Evolutionary conservation across 1,284 basidiomycete species (phyloP).

Genomic region (Rhodotorula mucilaginosa): DNA sequence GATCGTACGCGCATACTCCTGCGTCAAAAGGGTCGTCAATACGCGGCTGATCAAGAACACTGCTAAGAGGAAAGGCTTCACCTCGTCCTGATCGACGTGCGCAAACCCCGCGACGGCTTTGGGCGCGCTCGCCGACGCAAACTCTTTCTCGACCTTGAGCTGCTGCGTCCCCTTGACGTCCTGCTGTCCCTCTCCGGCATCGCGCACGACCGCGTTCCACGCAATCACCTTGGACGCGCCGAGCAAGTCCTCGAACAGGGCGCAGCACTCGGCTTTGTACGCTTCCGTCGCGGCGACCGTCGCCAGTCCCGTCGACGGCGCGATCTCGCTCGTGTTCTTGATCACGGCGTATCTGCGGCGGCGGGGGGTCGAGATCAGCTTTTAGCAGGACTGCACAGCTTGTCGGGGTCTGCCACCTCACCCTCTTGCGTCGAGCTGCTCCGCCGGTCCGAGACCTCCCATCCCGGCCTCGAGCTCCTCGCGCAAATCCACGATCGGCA

Average conservation of each 20-base stretch:
- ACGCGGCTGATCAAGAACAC: too few relatives aligned
- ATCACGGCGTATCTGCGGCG: conserved; percentile 38
- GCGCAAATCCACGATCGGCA: conserved; percentile 43
- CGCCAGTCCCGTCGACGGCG: conserved; percentile 26
- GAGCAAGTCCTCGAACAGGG: conserved; percentile 37
- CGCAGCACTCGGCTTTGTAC: conserved; percentile 43
- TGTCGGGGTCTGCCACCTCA: not conserved
- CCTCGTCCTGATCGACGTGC: conserved; percentile 47
- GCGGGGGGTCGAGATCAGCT: not conserved
- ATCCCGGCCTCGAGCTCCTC: conserved; percentile 30
- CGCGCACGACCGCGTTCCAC: conserved; percentile 45
- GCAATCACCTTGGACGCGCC: conserved; percentile 44
- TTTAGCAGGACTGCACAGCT: not conserved
- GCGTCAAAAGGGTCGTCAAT: too few relatives aligned
- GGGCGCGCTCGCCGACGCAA: conserved; percentile 30
- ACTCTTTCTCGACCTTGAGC: conserved; percentile 8
- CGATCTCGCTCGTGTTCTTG: conserved; percentile 34
- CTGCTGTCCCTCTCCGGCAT: not conserved
- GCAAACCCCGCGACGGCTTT: conserved; percentile 45
- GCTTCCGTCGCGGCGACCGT: conserved; percentile 41
- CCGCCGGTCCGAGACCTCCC: not conserved
- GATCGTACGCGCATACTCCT: conserved; percentile 33
- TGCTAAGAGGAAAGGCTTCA: not conserved
- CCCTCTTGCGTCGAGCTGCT: conserved; percentile 43
- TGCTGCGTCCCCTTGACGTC: conserved; percentile 16